Base-by-base conservation (phyloP, 208 protist species). In the Acanthamoeba castellanii region DNA sequence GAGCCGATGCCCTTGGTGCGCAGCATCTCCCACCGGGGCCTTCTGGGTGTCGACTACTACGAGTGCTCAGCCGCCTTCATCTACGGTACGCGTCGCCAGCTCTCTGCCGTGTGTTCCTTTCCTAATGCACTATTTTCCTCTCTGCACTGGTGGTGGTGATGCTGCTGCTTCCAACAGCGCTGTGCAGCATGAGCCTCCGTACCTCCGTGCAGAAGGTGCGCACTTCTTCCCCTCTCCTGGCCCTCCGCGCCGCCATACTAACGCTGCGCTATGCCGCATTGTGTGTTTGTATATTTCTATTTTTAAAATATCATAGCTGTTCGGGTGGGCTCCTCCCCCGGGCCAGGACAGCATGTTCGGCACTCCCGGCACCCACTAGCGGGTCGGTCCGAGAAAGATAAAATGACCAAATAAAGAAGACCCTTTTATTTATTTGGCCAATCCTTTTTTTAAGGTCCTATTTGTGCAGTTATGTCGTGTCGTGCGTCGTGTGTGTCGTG, bases 151-250 rank as follows among this genome's bases (percentile, higher is more conserved):
- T n/a, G n/a, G n/a, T n/a, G n/a, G n/a, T n/a, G n/a, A 55, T 55
- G 50, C 50, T 5, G 8, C 50, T 55, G 5, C 8, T 55, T 55
- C 50, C 50, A 34, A 78, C 70, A 78, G 70, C 70, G 16, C 20
- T 78, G 70, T 78, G 70, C 70, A 78, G 70, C 70, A 78, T 78
- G 34, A 78, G 70, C 20, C 70, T 78, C 70, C 70, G 70, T 8
- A 78, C 70, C n/a, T 78, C 70, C 30, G 70, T 78, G 34, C 70
- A 78, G 70, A 78, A 78, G 70, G 70, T 78, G 34, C 34, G n/a
- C 18, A 8, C 13, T 13, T 55, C 50, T 55, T 13, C 50, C 5
- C 50, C 50, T 16, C 50, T 13, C 5, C 50, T 16, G 6, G 59
- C 6, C 70, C 30, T 78, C 30, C 4, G 14, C n/a, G 20, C n/a